Percentiles rank a stretch among this genome's conserved stretches.
phyloP scores from a whole-genome alignment of 495 filamentous ascomycete genomes.

The Lophiostoma macrostomum region DNA sequence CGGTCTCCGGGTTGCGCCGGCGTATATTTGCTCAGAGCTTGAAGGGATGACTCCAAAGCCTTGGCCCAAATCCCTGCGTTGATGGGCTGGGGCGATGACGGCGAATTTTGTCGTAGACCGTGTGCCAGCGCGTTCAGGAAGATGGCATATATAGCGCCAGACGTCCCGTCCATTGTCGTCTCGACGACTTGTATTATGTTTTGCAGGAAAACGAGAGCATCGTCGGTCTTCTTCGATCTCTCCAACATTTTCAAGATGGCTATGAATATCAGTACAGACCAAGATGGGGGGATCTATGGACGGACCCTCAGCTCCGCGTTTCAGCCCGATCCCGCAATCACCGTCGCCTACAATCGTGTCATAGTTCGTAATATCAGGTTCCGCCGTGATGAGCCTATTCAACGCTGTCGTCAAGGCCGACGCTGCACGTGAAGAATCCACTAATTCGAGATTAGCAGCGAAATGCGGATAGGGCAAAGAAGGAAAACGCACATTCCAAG shows the following conservation, averaged over 20 bases:
- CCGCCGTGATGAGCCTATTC: slow-evolving; percentile 66
- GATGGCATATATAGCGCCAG: slow-evolving; percentile 91
- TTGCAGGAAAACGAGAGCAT: slow-evolving; percentile 68
- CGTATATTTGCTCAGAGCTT: slow-evolving; percentile 76
- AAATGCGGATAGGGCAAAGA: background rate
- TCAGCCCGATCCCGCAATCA: slow-evolving; percentile 88
- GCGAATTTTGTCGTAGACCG: slow-evolving; percentile 60
- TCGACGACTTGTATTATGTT: slow-evolving; percentile 83
- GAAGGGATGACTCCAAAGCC: slow-evolving; percentile 67
- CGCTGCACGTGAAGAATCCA: slow-evolving; percentile 58
- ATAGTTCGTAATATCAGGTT: slow-evolving; percentile 80
- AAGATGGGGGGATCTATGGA: background rate
- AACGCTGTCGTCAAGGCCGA: slow-evolving; percentile 65
- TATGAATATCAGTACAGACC: slow-evolving; percentile 33
- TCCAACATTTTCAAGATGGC: slow-evolving; percentile 68
- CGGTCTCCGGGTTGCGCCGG: slow-evolving; percentile 86
- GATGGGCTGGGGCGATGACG: slow-evolving; percentile 46
- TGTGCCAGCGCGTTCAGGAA: slow-evolving; percentile 88
- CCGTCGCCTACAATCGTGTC: slow-evolving; percentile 95
- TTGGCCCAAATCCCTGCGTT: slow-evolving; percentile 65
- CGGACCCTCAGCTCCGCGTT: slow-evolving; percentile 79
- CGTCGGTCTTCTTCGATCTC: slow-evolving; percentile 55
- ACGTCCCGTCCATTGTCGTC: slow-evolving; percentile 90
- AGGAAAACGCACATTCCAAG: slow-evolving; percentile 54
- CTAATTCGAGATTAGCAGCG: slow-evolving; percentile 38